Evolutionary conservation across 176 grass and related monocot species (phyloP).

Genomic region (Saccharum officinarum): DNA sequence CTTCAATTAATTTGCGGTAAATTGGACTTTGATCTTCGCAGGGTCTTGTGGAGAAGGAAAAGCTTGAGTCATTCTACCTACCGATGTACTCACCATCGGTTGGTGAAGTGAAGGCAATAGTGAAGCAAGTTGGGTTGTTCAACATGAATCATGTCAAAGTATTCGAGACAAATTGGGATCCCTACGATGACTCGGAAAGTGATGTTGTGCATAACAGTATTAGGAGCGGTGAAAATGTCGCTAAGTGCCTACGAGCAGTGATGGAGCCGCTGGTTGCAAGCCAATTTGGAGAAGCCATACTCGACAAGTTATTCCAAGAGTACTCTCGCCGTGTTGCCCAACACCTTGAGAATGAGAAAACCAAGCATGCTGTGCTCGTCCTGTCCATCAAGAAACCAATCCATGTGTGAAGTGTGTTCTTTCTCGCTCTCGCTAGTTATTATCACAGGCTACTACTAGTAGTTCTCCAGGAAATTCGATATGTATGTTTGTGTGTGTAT

Average conservation of each 20-base stretch:
- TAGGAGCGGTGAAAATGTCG: background rate
- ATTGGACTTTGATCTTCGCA: background rate
- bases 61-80: slow-evolving; percentile 1
- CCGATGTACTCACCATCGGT: background rate
- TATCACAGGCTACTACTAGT: background rate
- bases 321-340: slow-evolving; percentile 25
- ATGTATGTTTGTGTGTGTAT: background rate
- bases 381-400: slow-evolving; percentile 38
- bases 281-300: slow-evolving; percentile 39
- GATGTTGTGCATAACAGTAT: background rate
- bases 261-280: slow-evolving; percentile 33
- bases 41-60: slow-evolving; percentile 15
- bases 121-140: slow-evolving; percentile 18
- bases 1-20: background rate
- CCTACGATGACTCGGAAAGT: slow-evolving; percentile 19
- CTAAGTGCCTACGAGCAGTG: slow-evolving; percentile 19
- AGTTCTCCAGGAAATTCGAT: background rate
- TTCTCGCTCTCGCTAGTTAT: background rate
- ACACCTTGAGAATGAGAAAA: slow-evolving; percentile 55
- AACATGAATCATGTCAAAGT: slow-evolving; percentile 1
- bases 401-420: background rate
- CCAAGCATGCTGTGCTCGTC: slow-evolving; percentile 26
- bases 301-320: slow-evolving; percentile 47
- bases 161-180: slow-evolving; percentile 33
- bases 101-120: slow-evolving; percentile 23